Evolutionary conservation across 148 eudicot genomes (phyloP).

Genomic region (Camellia granthamiana): DNA sequence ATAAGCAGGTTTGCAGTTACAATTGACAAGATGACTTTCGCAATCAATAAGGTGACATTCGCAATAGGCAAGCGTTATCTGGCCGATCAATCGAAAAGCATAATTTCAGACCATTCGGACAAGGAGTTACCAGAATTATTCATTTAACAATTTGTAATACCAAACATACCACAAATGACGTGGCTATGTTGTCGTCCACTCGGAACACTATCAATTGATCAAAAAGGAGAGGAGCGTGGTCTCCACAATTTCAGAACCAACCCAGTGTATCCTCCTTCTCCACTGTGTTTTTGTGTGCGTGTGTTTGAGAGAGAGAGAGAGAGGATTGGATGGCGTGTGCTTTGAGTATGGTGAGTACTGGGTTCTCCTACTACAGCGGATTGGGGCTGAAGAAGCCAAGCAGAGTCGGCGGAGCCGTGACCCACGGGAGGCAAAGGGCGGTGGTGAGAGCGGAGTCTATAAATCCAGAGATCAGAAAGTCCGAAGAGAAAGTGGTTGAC

Average conservation of each 20-base stretch:
- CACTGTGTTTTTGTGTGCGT: neutral
- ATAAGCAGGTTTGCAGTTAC: no score
- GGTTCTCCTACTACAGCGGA: slow-evolving; percentile 17
- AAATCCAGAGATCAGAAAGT: slow-evolving; percentile 80
- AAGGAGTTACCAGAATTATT: no score
- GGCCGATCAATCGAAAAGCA: no score
- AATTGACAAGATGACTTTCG: no score
- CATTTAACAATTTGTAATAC: no score
- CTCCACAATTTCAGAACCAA: slow-evolving; percentile 38
- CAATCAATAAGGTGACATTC: no score
- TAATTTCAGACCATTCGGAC: no score
- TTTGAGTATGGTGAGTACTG: slow-evolving; percentile 26
- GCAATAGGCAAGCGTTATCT: no score
- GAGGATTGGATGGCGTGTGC: slow-evolving; percentile 28
- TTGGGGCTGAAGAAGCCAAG: neutral
- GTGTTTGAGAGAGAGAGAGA: neutral
- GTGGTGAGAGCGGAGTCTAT: slow-evolving; percentile 68
- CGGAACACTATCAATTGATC: neutral
- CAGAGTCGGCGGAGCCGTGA: slow-evolving; percentile 3
- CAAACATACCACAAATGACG: no score
- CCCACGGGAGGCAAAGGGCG: slow-evolving; percentile 19
- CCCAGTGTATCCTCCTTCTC: neutral
- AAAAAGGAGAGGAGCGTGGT: slow-evolving; percentile 26
- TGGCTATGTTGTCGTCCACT: no score
- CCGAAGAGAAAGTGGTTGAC: slow-evolving; percentile 86